phyloP scores from a whole-genome alignment of 225 moss, liverwort and hornwort species.

The Ulota crispa region DNA sequence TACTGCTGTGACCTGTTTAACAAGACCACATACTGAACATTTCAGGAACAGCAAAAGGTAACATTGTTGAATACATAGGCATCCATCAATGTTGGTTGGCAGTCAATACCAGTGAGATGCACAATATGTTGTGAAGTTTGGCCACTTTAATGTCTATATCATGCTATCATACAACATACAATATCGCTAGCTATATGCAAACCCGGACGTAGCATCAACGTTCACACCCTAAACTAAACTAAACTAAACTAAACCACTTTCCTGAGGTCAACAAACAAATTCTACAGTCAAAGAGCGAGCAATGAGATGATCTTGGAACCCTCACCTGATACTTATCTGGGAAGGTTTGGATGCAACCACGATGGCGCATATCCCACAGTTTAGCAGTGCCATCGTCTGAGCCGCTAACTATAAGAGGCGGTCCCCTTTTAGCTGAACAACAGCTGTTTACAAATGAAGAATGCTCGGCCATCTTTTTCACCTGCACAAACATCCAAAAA shows the following conservation, averaged over 20 bases:
- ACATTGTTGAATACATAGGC: neutral
- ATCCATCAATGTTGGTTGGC: conserved; percentile 3
- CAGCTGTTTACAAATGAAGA: conserved; percentile 87
- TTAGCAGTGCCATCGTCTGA: conserved; percentile 97
- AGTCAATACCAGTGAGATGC: neutral
- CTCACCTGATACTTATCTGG: conserved; percentile 88
- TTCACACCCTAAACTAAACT: neutral
- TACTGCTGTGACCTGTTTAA: conserved; percentile 79
- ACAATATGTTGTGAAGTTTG: neutral
- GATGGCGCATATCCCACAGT: conserved; percentile 96
- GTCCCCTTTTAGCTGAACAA: conserved; percentile 84
- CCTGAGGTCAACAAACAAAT: neutral
- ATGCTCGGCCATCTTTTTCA: conserved; percentile 99
- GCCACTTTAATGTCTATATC: neutral
- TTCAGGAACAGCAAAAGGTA: conserved; percentile 10
- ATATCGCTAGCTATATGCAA: neutral
- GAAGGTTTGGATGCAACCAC: conserved; percentile 83
- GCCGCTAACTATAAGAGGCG: conserved; percentile 89
- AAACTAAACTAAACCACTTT: neutral
- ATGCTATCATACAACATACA: neutral
- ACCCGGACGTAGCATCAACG: neutral
- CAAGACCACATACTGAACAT: neutral
- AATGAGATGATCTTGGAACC: neutral
- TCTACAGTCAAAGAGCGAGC: neutral
- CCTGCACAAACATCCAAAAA: conserved; percentile 38